Evolutionary conservation across 2,329 filamentous ascomycete species (phyloP).

Genomic region (Amphichorda felina): DNA sequence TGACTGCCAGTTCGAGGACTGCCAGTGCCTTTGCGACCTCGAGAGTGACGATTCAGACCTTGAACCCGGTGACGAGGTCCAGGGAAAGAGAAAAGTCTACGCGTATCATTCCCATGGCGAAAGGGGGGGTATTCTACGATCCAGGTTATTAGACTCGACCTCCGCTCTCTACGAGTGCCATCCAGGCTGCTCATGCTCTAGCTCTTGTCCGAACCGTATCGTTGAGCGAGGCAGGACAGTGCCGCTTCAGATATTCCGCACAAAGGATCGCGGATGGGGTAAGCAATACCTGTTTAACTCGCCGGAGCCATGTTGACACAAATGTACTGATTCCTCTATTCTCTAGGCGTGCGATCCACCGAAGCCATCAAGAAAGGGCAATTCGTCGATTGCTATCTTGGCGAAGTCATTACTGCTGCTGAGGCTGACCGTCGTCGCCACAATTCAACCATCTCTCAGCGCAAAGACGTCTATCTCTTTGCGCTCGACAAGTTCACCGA

Average conservation of each 20-base stretch:
- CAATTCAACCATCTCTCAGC: constrained; percentile 37
- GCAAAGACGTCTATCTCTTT: constrained; percentile 73
- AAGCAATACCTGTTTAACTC: constrained; percentile 10
- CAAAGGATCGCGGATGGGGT: constrained; percentile 65
- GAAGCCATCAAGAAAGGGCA: constrained; percentile 57
- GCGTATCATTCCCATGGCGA: constrained; percentile 50
- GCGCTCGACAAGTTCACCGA: constrained; percentile 70
- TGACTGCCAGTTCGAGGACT: constrained; percentile 56
- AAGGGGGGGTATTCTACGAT: constrained; percentile 39
- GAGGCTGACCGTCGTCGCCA: constrained; percentile 56
- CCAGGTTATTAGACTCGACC: constrained; percentile 37
- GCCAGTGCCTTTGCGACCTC: constrained; percentile 57
- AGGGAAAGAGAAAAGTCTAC: constrained; percentile 34
- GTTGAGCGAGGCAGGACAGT: constrained; percentile 64
- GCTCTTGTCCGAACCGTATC: constrained; percentile 59
- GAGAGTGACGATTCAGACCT: constrained; percentile 37
- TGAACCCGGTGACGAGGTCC: constrained; percentile 11
- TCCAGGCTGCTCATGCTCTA: constrained; percentile 51
- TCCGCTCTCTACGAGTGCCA: constrained; percentile 75
- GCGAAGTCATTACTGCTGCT: constrained; percentile 51
- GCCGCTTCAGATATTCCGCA: constrained; percentile 67
- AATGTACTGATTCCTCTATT: neutral
- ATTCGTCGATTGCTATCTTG: constrained; percentile 71
- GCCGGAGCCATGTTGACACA: too few relatives aligned
- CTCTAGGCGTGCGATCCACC: constrained; percentile 48